Evolutionary conservation across 176 grass and related monocot species (phyloP), one percentile per base, ranked within the genome.

Genomic region (Ampelocalamus luodianensis): DNA sequence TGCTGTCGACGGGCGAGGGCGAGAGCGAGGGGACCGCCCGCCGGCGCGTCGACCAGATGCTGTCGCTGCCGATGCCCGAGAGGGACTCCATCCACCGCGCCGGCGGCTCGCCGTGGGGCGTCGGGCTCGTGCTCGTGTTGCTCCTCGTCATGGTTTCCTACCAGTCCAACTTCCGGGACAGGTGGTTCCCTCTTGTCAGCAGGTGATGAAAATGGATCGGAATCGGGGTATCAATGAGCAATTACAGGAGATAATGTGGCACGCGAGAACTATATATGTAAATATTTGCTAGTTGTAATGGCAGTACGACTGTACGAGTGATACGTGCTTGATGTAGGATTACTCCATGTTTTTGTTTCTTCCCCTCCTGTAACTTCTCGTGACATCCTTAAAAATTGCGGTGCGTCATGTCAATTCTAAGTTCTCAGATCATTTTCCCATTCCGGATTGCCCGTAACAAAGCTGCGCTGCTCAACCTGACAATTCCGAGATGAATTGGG

Each of bases 141-240:
- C 84, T 97, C 65, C 12, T 94, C 82, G 68, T 94, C 64, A 97
- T 93, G 92, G 81, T 94, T 43, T 94, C 84, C 65, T 97, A 90
- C 71, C 88, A 90, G 70, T 91, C 90, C 65, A 91, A 92, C 83
- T 95, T 93, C 89, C 64, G 88, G 37, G 85, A 88, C 15, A 92
- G 46, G 58, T 97, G 95, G 95, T 93, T 93, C 76, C 87, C 93
- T 8, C 83, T 92, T 50, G 51, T 9, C 11, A 67, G 46, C 82
- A 39, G 85, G n/a, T 88, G 78, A 85, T 51, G 46, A 39, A 4
- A n/a, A 65, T 66, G 61, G 4, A 48, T 69, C 9, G 38, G 34
- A 76, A 48, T 44, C n/a, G 43, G 0, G 18, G n/a, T 10, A 14
- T 76, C 73, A 13, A 56, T 1, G 32, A 56, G 51, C 51, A 29